Percentiles rank a stretch among this genome's conserved stretches.
These are phyloP conservation scores for Vachellia collinsii DNA, from an alignment of 306 rosid species.

Conservation along the genomic window DNA sequence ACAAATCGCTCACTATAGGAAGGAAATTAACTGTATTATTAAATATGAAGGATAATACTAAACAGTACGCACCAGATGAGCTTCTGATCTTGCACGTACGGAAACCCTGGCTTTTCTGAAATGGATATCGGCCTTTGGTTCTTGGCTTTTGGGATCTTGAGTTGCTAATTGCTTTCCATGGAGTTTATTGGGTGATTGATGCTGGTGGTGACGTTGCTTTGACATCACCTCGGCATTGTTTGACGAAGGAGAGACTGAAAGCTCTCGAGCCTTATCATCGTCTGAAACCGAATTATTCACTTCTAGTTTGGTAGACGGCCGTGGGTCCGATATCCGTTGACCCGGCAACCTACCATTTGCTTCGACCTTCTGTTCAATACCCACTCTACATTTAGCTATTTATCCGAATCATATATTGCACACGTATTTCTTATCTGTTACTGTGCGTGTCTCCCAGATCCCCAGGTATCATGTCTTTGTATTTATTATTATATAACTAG, in stretches of 20 bases:
- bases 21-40: background rate
- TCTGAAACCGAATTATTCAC: constrained; percentile 36
- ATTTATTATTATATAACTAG: too few relatives aligned
- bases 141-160: constrained; percentile 32
- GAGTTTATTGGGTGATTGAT: constrained; percentile 18
- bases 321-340: constrained; percentile 31
- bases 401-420: background rate
- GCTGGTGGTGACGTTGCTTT: background rate
- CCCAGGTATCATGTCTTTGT: too few relatives aligned
- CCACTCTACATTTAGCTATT: background rate
- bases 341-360: constrained; percentile 23
- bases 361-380: constrained; percentile 38
- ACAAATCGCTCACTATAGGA: background rate
- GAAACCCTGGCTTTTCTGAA: constrained; percentile 60
- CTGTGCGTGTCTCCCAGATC: background rate
- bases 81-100: constrained; percentile 60
- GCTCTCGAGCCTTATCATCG: constrained; percentile 35
- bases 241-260: constrained; percentile 37
- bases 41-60: background rate
- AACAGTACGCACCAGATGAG: constrained; percentile 41
- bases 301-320: constrained; percentile 24
- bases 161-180: constrained; percentile 34
- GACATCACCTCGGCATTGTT: constrained; percentile 43
- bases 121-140: constrained; percentile 32
- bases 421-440: background rate